Evolutionary conservation across 1,139 yeast species (phyloP).

Genomic region (Spencermartinsiella ligniputridi): DNA sequence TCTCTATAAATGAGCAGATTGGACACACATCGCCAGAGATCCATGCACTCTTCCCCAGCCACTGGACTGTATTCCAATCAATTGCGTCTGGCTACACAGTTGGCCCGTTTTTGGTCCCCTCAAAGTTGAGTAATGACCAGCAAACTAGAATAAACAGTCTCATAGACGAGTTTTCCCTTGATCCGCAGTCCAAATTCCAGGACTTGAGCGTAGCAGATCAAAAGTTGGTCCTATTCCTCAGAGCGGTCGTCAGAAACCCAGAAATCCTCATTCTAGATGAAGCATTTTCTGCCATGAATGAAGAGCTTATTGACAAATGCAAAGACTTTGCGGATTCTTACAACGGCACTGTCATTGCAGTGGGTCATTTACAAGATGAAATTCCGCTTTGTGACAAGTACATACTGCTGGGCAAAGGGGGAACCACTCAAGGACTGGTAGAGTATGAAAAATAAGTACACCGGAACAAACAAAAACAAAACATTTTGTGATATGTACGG

Average conservation of each 20-base stretch:
- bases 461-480: neutral
- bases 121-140: constrained; percentile 36
- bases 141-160: constrained; percentile 31
- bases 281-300: constrained; percentile 89
- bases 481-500: neutral
- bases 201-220: constrained; percentile 69
- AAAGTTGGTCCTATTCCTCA: constrained; percentile 66
- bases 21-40: constrained; percentile 92
- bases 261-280: constrained; percentile 79
- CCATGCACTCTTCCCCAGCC: constrained; percentile 72
- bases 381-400: constrained; percentile 54
- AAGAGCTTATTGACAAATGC: constrained; percentile 57
- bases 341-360: constrained; percentile 66
- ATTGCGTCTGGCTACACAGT: constrained; percentile 71
- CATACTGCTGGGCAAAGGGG: constrained; percentile 35
- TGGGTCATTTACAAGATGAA: constrained; percentile 71
- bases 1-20: constrained; percentile 70
- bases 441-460: neutral
- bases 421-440: neutral
- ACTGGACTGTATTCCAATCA: constrained; percentile 50
- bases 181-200: constrained; percentile 41
- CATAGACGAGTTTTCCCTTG: constrained; percentile 30
- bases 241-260: constrained; percentile 77
- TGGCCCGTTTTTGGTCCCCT: constrained; percentile 51
- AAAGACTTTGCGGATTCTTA: constrained; percentile 58